phyloP scores from a whole-genome alignment of 441 rosid species.

The Pelargonium myrrhifolium region DNA sequence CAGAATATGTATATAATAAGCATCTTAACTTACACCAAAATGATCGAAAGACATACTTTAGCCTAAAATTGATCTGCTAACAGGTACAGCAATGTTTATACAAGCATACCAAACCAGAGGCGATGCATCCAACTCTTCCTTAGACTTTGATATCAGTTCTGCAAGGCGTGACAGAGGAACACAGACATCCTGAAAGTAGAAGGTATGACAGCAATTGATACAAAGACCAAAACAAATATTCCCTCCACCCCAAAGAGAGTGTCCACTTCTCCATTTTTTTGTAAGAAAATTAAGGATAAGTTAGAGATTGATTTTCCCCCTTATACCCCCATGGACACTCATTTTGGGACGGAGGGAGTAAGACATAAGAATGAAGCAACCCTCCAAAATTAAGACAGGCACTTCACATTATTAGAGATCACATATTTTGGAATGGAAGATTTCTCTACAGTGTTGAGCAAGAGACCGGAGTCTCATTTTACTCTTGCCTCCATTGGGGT shows the following conservation, averaged over 20 bases:
- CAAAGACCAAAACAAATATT: not conserved
- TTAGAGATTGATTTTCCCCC: too few relatives aligned
- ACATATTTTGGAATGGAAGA: not conserved
- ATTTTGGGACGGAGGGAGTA: not conserved
- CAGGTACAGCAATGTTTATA: not conserved
- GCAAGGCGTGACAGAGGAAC: conserved; percentile 82
- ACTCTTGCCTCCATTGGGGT: not conserved
- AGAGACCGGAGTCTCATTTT: not conserved
- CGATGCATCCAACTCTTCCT: conserved; percentile 69
- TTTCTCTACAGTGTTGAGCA: not conserved
- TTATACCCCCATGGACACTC: too few relatives aligned
- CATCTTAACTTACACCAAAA: too few relatives aligned
- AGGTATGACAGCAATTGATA: not conserved
- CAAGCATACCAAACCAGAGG: conserved; percentile 46
- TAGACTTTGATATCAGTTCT: conserved; percentile 70
- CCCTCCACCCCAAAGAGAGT: too few relatives aligned
- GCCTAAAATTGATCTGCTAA: not conserved
- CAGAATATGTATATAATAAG: not conserved
- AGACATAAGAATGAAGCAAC: not conserved
- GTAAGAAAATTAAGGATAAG: too few relatives aligned
- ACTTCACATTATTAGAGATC: not conserved
- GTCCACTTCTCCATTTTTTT: too few relatives aligned
- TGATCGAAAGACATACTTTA: conserved; percentile 6
- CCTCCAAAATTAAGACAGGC: not conserved
- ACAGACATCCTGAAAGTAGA: conserved; percentile 65